Evolutionary conservation across 495 filamentous ascomycete species (phyloP).

Genomic region (Penicillium lividum): DNA sequence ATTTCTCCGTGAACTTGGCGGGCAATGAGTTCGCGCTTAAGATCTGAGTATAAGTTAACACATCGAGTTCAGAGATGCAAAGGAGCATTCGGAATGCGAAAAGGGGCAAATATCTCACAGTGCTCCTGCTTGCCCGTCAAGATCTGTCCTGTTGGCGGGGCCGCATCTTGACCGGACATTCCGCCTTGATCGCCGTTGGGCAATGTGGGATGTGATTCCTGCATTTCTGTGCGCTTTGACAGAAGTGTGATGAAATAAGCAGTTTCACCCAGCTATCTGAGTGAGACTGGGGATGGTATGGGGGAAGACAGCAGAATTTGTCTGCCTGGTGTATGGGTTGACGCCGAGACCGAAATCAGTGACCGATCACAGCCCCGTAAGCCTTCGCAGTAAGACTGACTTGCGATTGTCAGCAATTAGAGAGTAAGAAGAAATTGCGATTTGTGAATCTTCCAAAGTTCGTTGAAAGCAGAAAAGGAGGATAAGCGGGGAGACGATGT

Average conservation of each 20-base stretch:
- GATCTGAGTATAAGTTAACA: constrained; percentile 56
- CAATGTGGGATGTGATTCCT: constrained; percentile 7
- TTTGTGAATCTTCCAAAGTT: not conserved
- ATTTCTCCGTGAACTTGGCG: constrained; percentile 90
- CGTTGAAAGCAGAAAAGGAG: not conserved
- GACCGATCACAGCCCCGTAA: constrained; percentile 14
- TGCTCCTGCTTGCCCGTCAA: constrained; percentile 98
- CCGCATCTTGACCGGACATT: constrained; percentile 13
- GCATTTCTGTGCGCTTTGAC: not conserved
- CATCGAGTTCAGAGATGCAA: not conserved
- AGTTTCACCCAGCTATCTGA: not conserved
- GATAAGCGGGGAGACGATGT: constrained; percentile 21
- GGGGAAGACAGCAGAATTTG: constrained; percentile 16
- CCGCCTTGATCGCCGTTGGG: constrained; percentile 8
- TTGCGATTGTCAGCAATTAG: not conserved
- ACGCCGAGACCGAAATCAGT: constrained; percentile 18
- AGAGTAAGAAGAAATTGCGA: not conserved
- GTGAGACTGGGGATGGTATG: not conserved
- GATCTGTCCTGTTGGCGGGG: constrained; percentile 51
- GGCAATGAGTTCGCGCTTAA: constrained; percentile 92
- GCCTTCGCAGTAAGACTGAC: not conserved
- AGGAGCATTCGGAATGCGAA: not conserved
- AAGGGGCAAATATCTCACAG: constrained; percentile 55
- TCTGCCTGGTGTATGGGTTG: constrained; percentile 20
- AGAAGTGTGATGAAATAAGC: not conserved